Evolutionary conservation across 2,329 filamentous ascomycete genomes (phyloP).

Genomic region (Thelonectria blattea): DNA sequence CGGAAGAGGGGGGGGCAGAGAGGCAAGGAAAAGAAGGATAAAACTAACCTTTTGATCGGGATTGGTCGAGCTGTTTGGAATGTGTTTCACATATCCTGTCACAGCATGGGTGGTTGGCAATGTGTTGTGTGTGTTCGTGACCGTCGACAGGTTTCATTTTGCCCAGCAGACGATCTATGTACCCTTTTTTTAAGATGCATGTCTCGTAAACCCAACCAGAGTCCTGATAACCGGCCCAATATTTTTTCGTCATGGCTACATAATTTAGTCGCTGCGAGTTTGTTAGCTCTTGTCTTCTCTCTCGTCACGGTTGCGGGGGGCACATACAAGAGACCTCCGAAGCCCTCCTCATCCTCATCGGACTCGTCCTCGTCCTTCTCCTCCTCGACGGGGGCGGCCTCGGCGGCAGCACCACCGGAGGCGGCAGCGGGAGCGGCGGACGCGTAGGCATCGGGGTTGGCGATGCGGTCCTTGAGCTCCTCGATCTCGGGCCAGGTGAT

Average conservation of each 20-base stretch:
- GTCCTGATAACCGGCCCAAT: slow-evolving; percentile 49
- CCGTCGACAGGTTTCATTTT: slow-evolving; percentile 46
- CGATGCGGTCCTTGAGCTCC: slow-evolving; percentile 98
- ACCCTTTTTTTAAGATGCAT: slow-evolving; percentile 48
- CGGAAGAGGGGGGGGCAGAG: slow-evolving; percentile 39
- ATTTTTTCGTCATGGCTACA: slow-evolving; percentile 43
- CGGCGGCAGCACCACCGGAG: slow-evolving; percentile 58
- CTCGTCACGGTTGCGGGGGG: not conserved
- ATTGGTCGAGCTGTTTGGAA: slow-evolving; percentile 13
- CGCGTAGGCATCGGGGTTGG: slow-evolving; percentile 97
- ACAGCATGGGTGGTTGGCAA: slow-evolving; percentile 28
- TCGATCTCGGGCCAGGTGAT: slow-evolving; percentile 95
- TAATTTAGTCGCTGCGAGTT: slow-evolving; percentile 58
- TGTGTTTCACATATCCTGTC: slow-evolving; percentile 32
- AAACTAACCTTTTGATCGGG: slow-evolving; percentile 54
- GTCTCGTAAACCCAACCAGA: slow-evolving; percentile 53
- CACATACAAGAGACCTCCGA: slow-evolving; percentile 79
- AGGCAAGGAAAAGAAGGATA: slow-evolving; percentile 10
- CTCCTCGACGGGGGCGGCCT: slow-evolving; percentile 64
- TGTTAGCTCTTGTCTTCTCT: slow-evolving; percentile 47
- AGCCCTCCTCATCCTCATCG: slow-evolving; percentile 71
- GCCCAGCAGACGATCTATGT: slow-evolving; percentile 57
- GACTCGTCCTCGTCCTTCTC: slow-evolving; percentile 71
- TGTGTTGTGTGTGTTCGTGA: slow-evolving; percentile 34
- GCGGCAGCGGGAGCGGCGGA: slow-evolving; percentile 77